Percentiles rank a stretch among this genome's conserved stretches.
These are phyloP conservation scores for Penicillium waksmanii DNA, from an alignment of 495 filamentous ascomycete genomes.

Conservation along the genomic window DNA sequence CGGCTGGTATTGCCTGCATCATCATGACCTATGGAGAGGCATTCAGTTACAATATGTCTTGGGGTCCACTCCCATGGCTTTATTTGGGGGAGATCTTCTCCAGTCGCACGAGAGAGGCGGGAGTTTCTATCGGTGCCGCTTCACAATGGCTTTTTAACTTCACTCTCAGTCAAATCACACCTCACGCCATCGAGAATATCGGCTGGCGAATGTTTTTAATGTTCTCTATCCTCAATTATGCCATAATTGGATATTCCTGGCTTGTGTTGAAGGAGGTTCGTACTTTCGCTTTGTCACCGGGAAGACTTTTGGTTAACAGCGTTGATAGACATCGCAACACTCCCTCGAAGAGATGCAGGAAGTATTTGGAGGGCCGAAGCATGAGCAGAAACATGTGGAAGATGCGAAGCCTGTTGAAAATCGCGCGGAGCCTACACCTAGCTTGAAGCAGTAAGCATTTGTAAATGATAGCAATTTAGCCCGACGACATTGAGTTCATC, in stretches of 20 bases:
- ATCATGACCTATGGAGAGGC: slow-evolving; percentile 56
- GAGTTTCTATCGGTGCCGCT: slow-evolving; percentile 49
- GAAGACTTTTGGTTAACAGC: not conserved
- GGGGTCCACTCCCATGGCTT: slow-evolving; percentile 39
- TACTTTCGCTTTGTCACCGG: not conserved
- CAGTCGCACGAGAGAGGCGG: slow-evolving; percentile 52
- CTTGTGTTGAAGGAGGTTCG: slow-evolving; percentile 51
- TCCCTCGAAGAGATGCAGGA: slow-evolving; percentile 44
- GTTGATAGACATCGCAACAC: slow-evolving; percentile 31
- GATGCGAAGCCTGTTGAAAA: slow-evolving; percentile 12
- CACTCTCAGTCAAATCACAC: slow-evolving; percentile 55
- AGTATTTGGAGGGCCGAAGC: slow-evolving; percentile 32
- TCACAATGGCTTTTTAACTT: slow-evolving; percentile 63
- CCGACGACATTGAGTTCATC: too few species aligned
- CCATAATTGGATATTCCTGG: slow-evolving; percentile 49
- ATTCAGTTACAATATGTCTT: slow-evolving; percentile 48
- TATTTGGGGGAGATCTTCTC: slow-evolving; percentile 59
- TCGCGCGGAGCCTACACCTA: not conserved
- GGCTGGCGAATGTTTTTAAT: slow-evolving; percentile 58
- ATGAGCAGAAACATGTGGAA: slow-evolving; percentile 16
- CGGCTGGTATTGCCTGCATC: slow-evolving; percentile 49
- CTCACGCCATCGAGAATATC: slow-evolving; percentile 54
- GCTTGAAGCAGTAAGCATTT: not conserved
- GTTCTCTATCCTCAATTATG: slow-evolving; percentile 58
- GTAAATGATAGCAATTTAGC: too few species aligned